These are phyloP conservation scores for Orbilia blumenaviensis DNA, from an alignment of 2,329 filamentous ascomycete genomes.

Conservation along the genomic window DNA sequence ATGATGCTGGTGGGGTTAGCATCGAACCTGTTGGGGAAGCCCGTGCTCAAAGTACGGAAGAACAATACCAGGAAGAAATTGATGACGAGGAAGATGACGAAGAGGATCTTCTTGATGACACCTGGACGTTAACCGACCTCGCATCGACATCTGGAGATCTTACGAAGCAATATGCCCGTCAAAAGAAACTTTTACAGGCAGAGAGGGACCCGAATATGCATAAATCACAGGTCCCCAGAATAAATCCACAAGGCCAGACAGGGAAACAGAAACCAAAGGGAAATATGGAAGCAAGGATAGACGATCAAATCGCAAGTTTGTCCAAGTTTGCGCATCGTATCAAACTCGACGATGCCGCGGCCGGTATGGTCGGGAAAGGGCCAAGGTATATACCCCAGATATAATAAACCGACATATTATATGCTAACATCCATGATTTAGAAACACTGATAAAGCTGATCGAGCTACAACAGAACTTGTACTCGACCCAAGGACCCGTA, in stretches of 20 bases:
- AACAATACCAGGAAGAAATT: conserved; percentile 66
- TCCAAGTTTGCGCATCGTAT: conserved; percentile 87
- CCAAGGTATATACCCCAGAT: conserved; percentile 56
- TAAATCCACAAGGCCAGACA: conserved; percentile 71
- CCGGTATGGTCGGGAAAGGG: conserved; percentile 66
- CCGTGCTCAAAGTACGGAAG: conserved; percentile 55
- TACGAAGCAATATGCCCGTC: conserved; percentile 88
- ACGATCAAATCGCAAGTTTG: conserved; percentile 87
- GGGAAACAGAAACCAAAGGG: conserved; percentile 71
- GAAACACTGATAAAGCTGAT: conserved; percentile 86
- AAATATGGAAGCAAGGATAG: conserved; percentile 80
- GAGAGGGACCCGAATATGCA: conserved; percentile 64
- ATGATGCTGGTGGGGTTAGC: background rate
- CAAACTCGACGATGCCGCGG: conserved; percentile 72
- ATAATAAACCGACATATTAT: background rate
- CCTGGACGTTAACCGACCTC: conserved; percentile 63
- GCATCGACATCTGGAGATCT: conserved; percentile 69
- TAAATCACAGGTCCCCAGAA: conserved; percentile 68
- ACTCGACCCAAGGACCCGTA: conserved; percentile 88
- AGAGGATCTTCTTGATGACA: conserved; percentile 63
- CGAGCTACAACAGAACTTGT: conserved; percentile 95
- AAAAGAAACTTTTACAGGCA: conserved; percentile 72
- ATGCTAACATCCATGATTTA: conserved; percentile 53
- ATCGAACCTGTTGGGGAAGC: background rate
- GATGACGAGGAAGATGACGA: conserved; percentile 63